phyloP scores from a whole-genome alignment of 768 basidiomycete genomes.

The Paxillus involutus region DNA sequence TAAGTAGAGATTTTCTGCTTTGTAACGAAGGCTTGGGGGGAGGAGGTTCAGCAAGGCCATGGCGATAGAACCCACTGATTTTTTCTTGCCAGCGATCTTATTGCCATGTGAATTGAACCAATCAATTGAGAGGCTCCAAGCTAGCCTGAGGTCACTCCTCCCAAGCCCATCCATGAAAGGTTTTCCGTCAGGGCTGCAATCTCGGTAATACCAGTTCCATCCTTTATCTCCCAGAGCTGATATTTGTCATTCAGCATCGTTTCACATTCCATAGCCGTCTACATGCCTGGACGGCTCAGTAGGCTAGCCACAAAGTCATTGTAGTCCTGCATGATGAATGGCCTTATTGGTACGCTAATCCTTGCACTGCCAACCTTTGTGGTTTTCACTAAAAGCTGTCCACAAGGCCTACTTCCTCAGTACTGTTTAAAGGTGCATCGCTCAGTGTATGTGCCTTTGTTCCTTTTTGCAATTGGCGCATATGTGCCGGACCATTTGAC shows the following conservation, averaged over 20 bases:
- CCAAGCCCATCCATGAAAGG: conserved; percentile 16
- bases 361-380: too few relatives aligned
- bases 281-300: conserved; percentile 23
- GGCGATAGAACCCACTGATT: conserved; percentile 9
- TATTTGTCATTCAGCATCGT: neutral
- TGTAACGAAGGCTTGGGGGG: conserved; percentile 12
- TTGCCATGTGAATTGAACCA: conserved; percentile 28
- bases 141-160: conserved; percentile 12
- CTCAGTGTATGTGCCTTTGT: conserved; percentile 13
- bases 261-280: conserved; percentile 25
- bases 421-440: conserved; percentile 17
- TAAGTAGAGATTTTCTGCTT: conserved; percentile 36
- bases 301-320: conserved; percentile 29
- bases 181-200: conserved; percentile 24
- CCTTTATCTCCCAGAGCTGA: conserved; percentile 26
- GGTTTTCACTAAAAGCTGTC: conserved; percentile 2
- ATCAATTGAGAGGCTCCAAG: conserved; percentile 25
- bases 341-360: neutral
- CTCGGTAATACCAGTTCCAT: conserved; percentile 23
- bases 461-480: neutral
- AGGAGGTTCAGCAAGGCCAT: conserved; percentile 25
- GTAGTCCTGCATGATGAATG: conserved; percentile 28
- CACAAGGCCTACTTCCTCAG: conserved; percentile 14
- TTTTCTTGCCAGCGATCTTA: conserved; percentile 16
- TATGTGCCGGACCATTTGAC: conserved; percentile 24